Base-by-base conservation (phyloP, 2,329 filamentous ascomycete species). In the Colletotrichum magnum region DNA sequence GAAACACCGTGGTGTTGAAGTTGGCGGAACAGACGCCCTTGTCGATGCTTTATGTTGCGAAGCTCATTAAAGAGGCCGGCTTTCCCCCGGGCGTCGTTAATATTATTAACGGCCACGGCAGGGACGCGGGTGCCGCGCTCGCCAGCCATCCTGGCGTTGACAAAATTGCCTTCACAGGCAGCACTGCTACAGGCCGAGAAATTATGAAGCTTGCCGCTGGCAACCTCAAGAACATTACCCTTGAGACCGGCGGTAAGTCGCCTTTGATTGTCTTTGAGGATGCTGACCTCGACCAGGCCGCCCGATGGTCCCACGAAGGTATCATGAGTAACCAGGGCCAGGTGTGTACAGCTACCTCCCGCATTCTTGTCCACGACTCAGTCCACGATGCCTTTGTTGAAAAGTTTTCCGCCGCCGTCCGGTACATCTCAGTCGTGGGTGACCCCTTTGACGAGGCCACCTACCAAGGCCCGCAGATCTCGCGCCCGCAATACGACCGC, bases 31-130 rank as follows among this genome's bases (percentile, higher is more conserved):
- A 89, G 79, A 90, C 88, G 15, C 88, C 88, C 15, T 79, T 90
- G 24, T 89, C 86, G 53, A 87, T 88, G 79, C 76, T 90, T 6
- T 88, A 90, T 70, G 82, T 93, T 3, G 91, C 85, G 2, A 86
- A 84, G 15, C 81, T 93, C 47, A 85, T 94, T 71, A 89, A 88
- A 69, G 86, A 93, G 74, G 90, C 91, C 24, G 92, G 92, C 0
- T 93, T 94, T 76, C 92, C 92, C 7, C 88, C 91, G 1, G 92
- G 92, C 52, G 91, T 94, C 6, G 80, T 94, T 72, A 94, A 94
- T 77, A 86, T 94, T 70, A 75, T 93, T 66, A 93, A 92, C 70
- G 92, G 92, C 1, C 83, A 88, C 69, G 91, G 92, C 13, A 82
- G 83, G 47, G 87, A 88, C 59, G 88, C 90, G 1, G 92, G 92